These are phyloP conservation scores for Xylariaceae sp. DNA, from an alignment of 2,329 filamentous ascomycete species.

Conservation along the genomic window DNA sequence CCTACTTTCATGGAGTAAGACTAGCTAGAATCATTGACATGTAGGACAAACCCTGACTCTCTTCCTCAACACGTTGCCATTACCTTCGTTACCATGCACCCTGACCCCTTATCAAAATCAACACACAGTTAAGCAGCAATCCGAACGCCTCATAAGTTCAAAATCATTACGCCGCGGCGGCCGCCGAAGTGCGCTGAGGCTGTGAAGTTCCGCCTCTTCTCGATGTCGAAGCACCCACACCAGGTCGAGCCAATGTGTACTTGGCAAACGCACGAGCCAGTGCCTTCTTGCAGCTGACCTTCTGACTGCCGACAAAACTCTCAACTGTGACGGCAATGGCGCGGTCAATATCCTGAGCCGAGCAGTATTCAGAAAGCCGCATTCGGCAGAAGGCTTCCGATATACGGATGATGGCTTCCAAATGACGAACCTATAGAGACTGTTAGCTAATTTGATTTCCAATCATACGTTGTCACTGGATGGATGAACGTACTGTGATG, in stretches of 20 bases:
- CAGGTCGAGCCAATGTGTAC: constrained; percentile 62
- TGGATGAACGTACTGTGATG: constrained; percentile 70
- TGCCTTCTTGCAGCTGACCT: constrained; percentile 96
- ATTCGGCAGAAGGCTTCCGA: constrained; percentile 94
- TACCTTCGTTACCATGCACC: neutral
- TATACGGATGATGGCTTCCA: constrained; percentile 96
- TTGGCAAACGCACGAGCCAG: constrained; percentile 92
- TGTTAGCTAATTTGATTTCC: constrained; percentile 18
- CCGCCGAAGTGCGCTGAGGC: constrained; percentile 22
- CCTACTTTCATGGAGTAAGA: neutral
- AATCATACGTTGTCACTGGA: neutral
- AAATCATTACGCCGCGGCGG: constrained; percentile 20
- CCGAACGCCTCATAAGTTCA: constrained; percentile 1
- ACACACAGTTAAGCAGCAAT: constrained; percentile 1
- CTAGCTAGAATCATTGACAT: neutral
- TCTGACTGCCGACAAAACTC: constrained; percentile 92
- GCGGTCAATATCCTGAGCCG: constrained; percentile 84
- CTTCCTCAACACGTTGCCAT: constrained; percentile 1
- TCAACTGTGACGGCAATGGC: constrained; percentile 96
- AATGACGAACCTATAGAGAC: constrained; percentile 71
- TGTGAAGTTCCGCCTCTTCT: constrained; percentile 23
- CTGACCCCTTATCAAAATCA: constrained; percentile 1
- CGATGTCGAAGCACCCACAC: constrained; percentile 23
- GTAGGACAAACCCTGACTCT: neutral
- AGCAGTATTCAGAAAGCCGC: constrained; percentile 95